phyloP scores from a whole-genome alignment of 176 grass and related monocot genomes.

The Bolboschoenus planiculmis region DNA sequence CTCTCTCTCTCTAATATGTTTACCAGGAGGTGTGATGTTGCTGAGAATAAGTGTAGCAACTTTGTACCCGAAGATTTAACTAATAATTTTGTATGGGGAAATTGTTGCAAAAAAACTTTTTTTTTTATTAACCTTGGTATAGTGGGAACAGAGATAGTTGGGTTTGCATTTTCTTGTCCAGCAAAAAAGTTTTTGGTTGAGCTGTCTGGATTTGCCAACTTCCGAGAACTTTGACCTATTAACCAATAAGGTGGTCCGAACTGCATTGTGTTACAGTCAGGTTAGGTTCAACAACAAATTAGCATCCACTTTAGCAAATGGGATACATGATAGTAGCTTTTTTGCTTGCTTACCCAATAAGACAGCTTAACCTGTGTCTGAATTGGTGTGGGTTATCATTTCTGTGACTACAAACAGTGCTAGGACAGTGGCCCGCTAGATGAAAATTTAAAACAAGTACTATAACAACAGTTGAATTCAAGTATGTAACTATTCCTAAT shows the following conservation, averaged over 20 bases:
- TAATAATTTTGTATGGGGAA: not conserved
- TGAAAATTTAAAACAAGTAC: not conserved
- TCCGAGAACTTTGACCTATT: not conserved
- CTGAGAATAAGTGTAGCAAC: not conserved
- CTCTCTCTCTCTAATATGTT: not conserved
- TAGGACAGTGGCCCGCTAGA: not conserved
- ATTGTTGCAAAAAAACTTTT: not conserved
- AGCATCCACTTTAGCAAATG: constrained; percentile 2
- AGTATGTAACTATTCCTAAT: not conserved
- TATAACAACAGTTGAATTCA: not conserved
- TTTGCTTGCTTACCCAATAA: not conserved
- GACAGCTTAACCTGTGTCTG: not conserved
- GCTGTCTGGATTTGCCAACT: not conserved
- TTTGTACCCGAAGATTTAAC: not conserved
- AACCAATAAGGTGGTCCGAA: not conserved
- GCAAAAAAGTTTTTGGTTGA: not conserved
- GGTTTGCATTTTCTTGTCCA: not conserved
- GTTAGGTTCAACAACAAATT: not conserved
- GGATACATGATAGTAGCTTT: no score
- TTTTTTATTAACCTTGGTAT: not conserved
- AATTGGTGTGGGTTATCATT: not conserved
- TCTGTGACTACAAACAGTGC: not conserved
- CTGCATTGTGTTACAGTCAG: not conserved
- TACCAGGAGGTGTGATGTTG: not conserved
- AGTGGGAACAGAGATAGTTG: not conserved